phyloP scores from a whole-genome alignment of 179 eudicot species.

The Beta lomatogona region DNA sequence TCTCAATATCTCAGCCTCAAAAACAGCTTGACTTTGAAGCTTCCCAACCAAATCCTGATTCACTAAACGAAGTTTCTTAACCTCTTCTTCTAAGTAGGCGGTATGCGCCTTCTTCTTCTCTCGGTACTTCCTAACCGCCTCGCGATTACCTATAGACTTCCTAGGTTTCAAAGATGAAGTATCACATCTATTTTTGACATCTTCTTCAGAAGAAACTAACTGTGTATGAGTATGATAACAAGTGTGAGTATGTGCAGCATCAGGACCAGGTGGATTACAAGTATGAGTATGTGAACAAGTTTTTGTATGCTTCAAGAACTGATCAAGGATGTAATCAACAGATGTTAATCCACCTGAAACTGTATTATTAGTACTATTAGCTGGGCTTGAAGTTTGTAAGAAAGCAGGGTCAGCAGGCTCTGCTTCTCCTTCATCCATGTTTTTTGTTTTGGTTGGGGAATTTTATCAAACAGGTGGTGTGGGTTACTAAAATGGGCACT shows the following conservation, averaged over 20 bases:
- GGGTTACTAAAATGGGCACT: neutral
- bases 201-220: constrained; percentile 39
- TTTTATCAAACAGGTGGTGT: constrained; percentile 26
- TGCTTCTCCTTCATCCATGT: constrained; percentile 46
- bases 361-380: constrained; percentile 13
- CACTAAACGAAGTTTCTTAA: constrained; percentile 44
- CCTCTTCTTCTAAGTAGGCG: constrained; percentile 66
- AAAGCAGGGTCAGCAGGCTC: constrained; percentile 43
- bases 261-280: constrained; percentile 72
- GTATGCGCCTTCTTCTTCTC: constrained; percentile 73
- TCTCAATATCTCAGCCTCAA: constrained; percentile 53
- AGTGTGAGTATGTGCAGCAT: constrained; percentile 56
- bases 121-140: constrained; percentile 67
- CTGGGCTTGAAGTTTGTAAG: constrained; percentile 34
- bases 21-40: constrained; percentile 45
- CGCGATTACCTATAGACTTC: constrained; percentile 55
- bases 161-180: constrained; percentile 18
- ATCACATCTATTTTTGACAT: constrained; percentile 13
- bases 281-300: constrained; percentile 72
- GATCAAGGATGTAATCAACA: constrained; percentile 43
- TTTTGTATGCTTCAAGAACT: constrained; percentile 36
- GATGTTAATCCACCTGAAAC: constrained; percentile 31
- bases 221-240: constrained; percentile 65
- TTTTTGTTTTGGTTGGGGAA: constrained; percentile 20
- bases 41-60: constrained; percentile 50